Conservation (phyloP, 495 filamentous ascomycete species). For the Umbilicaria muhlenbergii region DNA sequence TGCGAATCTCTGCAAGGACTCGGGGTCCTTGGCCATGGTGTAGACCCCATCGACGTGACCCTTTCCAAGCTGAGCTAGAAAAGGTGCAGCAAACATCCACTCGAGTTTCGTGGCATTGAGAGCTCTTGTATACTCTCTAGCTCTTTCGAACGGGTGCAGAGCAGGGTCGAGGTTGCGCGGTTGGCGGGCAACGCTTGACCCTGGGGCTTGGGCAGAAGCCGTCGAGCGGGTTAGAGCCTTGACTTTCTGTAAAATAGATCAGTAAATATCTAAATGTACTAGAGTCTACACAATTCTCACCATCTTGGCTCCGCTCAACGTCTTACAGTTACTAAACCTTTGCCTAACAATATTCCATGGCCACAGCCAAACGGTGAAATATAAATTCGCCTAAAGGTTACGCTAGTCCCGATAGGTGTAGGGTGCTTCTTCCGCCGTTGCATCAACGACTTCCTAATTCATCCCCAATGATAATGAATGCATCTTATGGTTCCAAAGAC, state of each 20-base stretch:
- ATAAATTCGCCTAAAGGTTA: neutral
- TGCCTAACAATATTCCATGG: no score
- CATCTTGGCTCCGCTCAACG: conserved; percentile 2
- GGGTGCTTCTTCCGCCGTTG: no score
- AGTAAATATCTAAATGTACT: neutral
- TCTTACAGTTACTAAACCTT: no score
- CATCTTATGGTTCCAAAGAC: no score
- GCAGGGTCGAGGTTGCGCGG: conserved; percentile 85
- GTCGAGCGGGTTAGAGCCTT: conserved; percentile 75
- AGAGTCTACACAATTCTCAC: neutral
- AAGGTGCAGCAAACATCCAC: conserved; percentile 90
- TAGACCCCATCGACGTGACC: conserved; percentile 94
- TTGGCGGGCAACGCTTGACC: conserved; percentile 53
- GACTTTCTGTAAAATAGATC: conserved; percentile 48
- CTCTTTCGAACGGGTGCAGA: conserved; percentile 87
- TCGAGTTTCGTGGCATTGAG: conserved; percentile 89
- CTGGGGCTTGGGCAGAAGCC: conserved; percentile 62
- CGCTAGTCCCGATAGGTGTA: neutral
- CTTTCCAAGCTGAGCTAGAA: conserved; percentile 70
- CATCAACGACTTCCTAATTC: no score
- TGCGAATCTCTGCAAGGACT: conserved; percentile 52
- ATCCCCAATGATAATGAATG: no score
- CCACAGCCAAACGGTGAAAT: no score
- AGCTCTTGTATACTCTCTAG: conserved; percentile 78
- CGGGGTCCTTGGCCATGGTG: conserved; percentile 53